Evolutionary conservation across 768 basidiomycete genomes (phyloP).

Genomic region (Russula virescens): DNA sequence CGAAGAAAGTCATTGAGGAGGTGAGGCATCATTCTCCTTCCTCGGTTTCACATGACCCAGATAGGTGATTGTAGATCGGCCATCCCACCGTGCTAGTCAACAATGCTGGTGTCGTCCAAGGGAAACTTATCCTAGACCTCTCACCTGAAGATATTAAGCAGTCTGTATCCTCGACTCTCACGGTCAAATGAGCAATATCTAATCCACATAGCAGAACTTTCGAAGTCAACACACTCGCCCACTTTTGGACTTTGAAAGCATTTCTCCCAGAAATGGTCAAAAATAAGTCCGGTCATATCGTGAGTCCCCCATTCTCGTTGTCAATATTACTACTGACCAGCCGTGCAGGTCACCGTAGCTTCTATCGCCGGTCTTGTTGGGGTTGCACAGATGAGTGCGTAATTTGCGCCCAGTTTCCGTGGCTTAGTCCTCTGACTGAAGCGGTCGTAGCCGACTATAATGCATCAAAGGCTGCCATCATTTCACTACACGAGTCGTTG

Average conservation of each 20-base stretch:
- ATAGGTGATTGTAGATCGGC: constrained; percentile 53
- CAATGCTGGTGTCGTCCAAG: constrained; percentile 92
- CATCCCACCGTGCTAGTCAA: constrained; percentile 88
- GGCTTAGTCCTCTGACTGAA: not conserved
- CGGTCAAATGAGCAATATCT: not conserved
- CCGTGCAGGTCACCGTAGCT: constrained; percentile 61
- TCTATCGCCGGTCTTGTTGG: constrained; percentile 71
- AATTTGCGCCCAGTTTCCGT: not conserved
- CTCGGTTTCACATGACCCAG: not conserved
- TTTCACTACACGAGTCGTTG: constrained; percentile 76
- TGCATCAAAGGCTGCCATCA: constrained; percentile 88
- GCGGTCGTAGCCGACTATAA: constrained; percentile 68
- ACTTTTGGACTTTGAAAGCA: constrained; percentile 89
- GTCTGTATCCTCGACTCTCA: constrained; percentile 39
- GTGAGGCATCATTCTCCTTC: constrained; percentile 35
- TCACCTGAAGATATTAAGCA: constrained; percentile 70
- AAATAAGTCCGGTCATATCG: constrained; percentile 77
- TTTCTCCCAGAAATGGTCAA: constrained; percentile 88
- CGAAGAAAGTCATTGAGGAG: constrained; percentile 72
- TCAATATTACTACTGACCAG: not conserved
- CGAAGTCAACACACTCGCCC: constrained; percentile 78
- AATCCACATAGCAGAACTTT: constrained; percentile 62
- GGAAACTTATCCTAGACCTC: constrained; percentile 79
- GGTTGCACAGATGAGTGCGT: constrained; percentile 69
- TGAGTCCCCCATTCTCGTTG: constrained; percentile 34